Percentiles rank a stretch among this genome's conserved stretches.
Conservation (phyloP, 2,329 filamentous ascomycete genomes). For the Fusarium sp. region DNA sequence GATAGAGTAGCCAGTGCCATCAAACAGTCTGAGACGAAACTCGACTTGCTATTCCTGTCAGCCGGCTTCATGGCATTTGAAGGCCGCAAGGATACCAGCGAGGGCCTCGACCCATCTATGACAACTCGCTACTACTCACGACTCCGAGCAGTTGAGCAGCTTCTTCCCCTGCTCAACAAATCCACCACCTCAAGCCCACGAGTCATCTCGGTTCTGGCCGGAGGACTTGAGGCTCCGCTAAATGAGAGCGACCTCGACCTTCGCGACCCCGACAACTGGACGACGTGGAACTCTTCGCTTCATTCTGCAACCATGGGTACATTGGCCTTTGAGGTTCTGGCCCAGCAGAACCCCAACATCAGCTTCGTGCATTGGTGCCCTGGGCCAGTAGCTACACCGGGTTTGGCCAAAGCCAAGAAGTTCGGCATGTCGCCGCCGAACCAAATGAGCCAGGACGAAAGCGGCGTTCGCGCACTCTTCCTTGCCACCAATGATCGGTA, state of each 20-base stretch:
- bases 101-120: slow-evolving; percentile 21
- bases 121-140: slow-evolving; percentile 10
- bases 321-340: not conserved
- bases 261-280: not conserved
- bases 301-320: slow-evolving; percentile 21
- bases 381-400: not conserved
- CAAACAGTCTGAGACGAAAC: not conserved
- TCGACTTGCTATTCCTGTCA: slow-evolving; percentile 10
- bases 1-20: not conserved
- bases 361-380: slow-evolving; percentile 13
- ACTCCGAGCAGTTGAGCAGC: not conserved
- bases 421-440: not conserved
- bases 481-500: not conserved
- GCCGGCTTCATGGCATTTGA: slow-evolving; percentile 15
- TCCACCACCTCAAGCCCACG: not conserved
- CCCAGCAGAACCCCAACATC: not conserved
- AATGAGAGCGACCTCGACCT: slow-evolving; percentile 1
- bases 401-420: not conserved
- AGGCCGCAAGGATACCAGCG: not conserved
- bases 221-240: not conserved
- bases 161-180: slow-evolving; percentile 13
- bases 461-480: slow-evolving; percentile 1
- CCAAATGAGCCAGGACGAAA: slow-evolving; percentile 3
- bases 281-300: not conserved
- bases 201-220: not conserved